phyloP scores from a whole-genome alignment of 106 monocot genomes.

The Dioscorea dumetorum region DNA sequence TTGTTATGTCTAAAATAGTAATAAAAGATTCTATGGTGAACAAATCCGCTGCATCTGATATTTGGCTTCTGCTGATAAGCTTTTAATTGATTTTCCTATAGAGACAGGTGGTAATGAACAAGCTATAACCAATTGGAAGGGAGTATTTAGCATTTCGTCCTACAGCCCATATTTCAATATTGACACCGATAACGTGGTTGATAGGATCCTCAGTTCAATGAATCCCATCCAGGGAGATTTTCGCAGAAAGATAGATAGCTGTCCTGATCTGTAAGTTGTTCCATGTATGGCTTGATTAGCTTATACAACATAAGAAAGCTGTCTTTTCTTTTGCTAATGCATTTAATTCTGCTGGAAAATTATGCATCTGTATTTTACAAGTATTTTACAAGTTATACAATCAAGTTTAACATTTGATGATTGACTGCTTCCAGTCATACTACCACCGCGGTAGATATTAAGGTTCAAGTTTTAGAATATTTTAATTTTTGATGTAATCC shows the following conservation, averaged over 20 bases:
- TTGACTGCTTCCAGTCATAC: too few species aligned
- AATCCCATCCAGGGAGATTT: constrained; percentile 75
- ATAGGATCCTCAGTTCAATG: constrained; percentile 69
- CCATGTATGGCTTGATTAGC: not conserved
- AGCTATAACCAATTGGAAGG: constrained; percentile 52
- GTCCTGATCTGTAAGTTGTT: constrained; percentile 89
- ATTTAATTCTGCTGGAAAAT: too few species aligned
- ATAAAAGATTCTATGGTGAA: too few species aligned
- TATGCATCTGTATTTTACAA: too few species aligned
- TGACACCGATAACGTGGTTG: constrained; percentile 86
- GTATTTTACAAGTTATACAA: too few species aligned
- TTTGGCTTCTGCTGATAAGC: too few species aligned
- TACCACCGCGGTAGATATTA: too few species aligned
- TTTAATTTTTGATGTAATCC: too few species aligned
- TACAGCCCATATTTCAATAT: constrained; percentile 88
- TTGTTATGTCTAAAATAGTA: too few species aligned
- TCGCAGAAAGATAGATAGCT: constrained; percentile 65
- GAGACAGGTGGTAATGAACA: constrained; percentile 52
- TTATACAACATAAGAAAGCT: not conserved
- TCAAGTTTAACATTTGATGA: too few species aligned
- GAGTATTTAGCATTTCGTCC: constrained; percentile 81
- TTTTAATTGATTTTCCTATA: not conserved
- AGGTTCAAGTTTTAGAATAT: too few species aligned
- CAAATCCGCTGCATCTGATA: too few species aligned
- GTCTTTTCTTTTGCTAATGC: not conserved